Percentiles rank a stretch among this genome's conserved stretches.
phyloP scores from a whole-genome alignment of 2,329 filamentous ascomycete species.

The Alternaria dauci region DNA sequence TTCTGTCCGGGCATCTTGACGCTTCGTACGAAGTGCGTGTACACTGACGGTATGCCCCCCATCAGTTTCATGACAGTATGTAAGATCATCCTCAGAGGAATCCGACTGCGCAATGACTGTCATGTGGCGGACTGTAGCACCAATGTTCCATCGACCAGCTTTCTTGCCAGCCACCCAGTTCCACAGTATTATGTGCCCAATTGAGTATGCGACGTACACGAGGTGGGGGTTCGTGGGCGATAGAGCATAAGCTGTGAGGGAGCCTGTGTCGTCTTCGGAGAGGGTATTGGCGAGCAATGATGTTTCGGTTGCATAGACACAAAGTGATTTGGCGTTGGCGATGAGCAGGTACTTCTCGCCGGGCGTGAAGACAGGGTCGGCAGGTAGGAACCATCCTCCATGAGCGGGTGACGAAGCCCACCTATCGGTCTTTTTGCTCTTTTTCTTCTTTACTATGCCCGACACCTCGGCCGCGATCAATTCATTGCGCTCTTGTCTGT shows the following conservation, averaged over 20 bases:
- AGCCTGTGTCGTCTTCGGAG: slow-evolving; percentile 51
- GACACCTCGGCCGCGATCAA: slow-evolving; percentile 5
- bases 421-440: slow-evolving; percentile 25
- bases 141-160: slow-evolving; percentile 55
- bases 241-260: slow-evolving; percentile 61
- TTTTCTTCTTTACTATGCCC: slow-evolving; percentile 28
- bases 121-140: slow-evolving; percentile 47
- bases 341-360: slow-evolving; percentile 73
- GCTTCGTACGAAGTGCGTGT: slow-evolving; percentile 43
- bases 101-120: slow-evolving; percentile 38
- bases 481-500: slow-evolving; percentile 10
- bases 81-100: not conserved
- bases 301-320: slow-evolving; percentile 81
- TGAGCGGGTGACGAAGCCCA: slow-evolving; percentile 56
- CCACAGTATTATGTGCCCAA: slow-evolving; percentile 64
- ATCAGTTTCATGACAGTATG: not conserved
- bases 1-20: slow-evolving; percentile 33
- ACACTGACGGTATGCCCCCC: slow-evolving; percentile 45
- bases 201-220: slow-evolving; percentile 62
- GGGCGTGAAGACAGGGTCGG: slow-evolving; percentile 65
- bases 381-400: slow-evolving; percentile 64
- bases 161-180: slow-evolving; percentile 63
- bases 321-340: slow-evolving; percentile 75
- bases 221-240: slow-evolving; percentile 61
- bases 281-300: slow-evolving; percentile 83